phyloP scores from a whole-genome alignment of 345 rosid genomes.

The Eucalyptus pumila region DNA sequence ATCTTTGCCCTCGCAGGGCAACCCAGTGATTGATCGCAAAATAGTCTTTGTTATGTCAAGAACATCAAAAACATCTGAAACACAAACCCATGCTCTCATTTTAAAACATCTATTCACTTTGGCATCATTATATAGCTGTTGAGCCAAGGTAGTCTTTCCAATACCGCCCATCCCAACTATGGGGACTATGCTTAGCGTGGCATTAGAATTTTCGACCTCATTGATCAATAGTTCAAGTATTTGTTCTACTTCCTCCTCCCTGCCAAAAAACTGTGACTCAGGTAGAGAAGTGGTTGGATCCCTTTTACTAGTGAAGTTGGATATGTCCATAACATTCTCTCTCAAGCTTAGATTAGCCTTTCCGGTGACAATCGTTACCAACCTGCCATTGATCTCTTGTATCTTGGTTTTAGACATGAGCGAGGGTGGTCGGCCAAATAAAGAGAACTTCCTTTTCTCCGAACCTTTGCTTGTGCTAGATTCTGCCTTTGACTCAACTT shows the following conservation, averaged over 20 bases:
- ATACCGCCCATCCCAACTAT: neutral
- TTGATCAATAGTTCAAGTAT: neutral
- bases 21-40: accelerated
- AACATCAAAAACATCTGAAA: neutral
- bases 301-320: neutral
- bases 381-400: neutral
- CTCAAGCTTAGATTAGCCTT: neutral
- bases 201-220: accelerated
- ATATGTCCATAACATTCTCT: neutral
- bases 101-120: accelerated
- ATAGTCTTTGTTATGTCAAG: neutral
- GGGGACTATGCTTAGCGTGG: neutral
- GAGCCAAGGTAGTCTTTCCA: neutral
- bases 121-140: accelerated
- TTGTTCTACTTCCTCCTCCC: neutral
- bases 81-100: neutral
- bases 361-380: accelerated
- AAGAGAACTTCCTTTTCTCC: accelerated
- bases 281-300: neutral
- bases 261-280: neutral
- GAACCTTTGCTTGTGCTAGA: accelerated
- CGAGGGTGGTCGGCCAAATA: accelerated
- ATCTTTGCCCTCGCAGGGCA: accelerated
- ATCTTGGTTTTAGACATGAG: neutral
- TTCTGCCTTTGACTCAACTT: accelerated